phyloP scores from a whole-genome alignment of 345 rosid genomes.

The Aegle marmelos region DNA sequence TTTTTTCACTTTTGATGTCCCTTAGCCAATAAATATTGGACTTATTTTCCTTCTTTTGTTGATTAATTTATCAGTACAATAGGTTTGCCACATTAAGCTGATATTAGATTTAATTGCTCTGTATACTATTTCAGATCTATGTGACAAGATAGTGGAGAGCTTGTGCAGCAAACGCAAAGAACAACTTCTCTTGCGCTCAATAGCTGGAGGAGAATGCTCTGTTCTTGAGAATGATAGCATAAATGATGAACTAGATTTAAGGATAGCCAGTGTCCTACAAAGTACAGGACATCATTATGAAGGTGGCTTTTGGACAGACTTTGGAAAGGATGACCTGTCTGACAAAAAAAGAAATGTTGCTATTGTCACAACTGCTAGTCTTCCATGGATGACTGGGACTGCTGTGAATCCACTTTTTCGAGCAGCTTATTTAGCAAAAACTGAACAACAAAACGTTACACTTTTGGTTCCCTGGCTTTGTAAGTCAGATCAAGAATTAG shows the following conservation, averaged over 20 bases:
- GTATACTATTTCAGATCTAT: slow-evolving; percentile 52
- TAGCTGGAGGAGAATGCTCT: slow-evolving; percentile 61
- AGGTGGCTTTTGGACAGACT: slow-evolving; percentile 87
- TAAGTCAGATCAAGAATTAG: slow-evolving; percentile 89
- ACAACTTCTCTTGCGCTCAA: slow-evolving; percentile 51
- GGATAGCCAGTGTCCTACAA: slow-evolving; percentile 90
- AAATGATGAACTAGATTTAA: slow-evolving; percentile 69
- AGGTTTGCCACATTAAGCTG: slow-evolving; percentile 2
- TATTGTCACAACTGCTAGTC: slow-evolving; percentile 95
- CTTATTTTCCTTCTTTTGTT: neutral
- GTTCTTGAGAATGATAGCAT: slow-evolving; percentile 49
- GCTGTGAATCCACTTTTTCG: slow-evolving; percentile 96
- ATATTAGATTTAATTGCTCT: slow-evolving; percentile 1
- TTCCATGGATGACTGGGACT: slow-evolving; percentile 99
- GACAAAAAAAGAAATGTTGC: slow-evolving; percentile 85
- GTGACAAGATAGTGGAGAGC: slow-evolving; percentile 80
- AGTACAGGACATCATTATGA: slow-evolving; percentile 94
- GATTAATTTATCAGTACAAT: neutral
- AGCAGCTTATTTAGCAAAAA: slow-evolving; percentile 84
- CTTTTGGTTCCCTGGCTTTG: slow-evolving; percentile 98
- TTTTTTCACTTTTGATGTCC: neutral
- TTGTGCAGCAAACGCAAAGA: slow-evolving; percentile 80
- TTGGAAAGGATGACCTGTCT: slow-evolving; percentile 43
- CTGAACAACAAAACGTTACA: slow-evolving; percentile 84
- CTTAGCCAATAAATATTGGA: neutral